Base-by-base conservation (phyloP, 176 grass and related monocot genomes). In the Oryza rufipogon region DNA sequence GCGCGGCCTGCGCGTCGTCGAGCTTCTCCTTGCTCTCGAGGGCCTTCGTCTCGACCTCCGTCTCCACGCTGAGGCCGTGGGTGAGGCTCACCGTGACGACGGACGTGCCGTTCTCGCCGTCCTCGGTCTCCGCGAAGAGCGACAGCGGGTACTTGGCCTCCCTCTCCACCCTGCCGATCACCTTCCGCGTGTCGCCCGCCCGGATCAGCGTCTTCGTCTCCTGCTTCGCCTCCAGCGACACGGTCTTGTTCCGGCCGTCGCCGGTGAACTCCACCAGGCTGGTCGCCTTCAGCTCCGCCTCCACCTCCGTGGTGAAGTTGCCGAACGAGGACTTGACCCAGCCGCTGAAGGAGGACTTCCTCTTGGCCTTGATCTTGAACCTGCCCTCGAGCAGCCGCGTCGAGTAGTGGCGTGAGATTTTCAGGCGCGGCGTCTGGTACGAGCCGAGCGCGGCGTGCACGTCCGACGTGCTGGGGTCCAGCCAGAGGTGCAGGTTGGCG, bases 401-500 rank as follows among this genome's bases (percentile, higher is more conserved):
- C 14, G 17, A 20, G 80, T 90, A 95, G 4, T 51, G 79, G 65
- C 96, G 92, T 30, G 65, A 76, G 81, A 98, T 85, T 23, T 73
- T 89, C 39, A 89, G 83, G 2, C 85, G 81, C 48, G 91, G 87
- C 23, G 89, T 76, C 36, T 44, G 17, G 85, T 93, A 91, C 23
- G 33, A 48, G 9, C 75, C 70, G 16, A 98, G 69, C 77, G 38
- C 33, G 8, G 85, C 90, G 9, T 81, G 79, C 77, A 95, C 93
- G 2, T 56, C 52, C 78, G 79, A n/a, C 14, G 83, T 58, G 56
- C 63, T 56, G 4, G 87, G 85, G 77, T 95, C 96, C 70, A 95
- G 64, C 96, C 96, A 98, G 22, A 98, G 82, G 86, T 95, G 96
- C 34, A 98, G 83, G 75, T 95, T 98, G 68, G 93, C 93, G 85